These are phyloP conservation scores for Daldinia decipiens DNA, from an alignment of 495 filamentous ascomycete species.

Conservation along the genomic window DNA sequence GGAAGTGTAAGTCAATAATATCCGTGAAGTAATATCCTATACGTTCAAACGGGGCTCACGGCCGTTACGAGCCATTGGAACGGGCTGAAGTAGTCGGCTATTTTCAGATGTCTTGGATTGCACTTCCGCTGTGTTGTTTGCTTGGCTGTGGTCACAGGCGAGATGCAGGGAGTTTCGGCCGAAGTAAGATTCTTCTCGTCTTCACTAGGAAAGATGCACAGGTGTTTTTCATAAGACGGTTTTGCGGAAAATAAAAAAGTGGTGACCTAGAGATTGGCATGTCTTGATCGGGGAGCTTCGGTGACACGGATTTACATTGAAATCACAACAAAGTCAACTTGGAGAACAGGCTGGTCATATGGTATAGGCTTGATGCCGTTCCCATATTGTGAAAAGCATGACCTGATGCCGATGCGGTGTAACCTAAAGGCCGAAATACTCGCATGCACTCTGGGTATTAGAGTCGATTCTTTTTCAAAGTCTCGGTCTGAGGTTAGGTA, in stretches of 20 bases:
- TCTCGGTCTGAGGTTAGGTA: constrained; percentile 22
- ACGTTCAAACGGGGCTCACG: constrained; percentile 6
- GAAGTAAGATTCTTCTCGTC: constrained; percentile 22
- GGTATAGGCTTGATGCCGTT: constrained; percentile 8
- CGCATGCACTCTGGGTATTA: constrained; percentile 16
- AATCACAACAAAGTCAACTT: constrained; percentile 18
- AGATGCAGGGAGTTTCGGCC: constrained; percentile 40
- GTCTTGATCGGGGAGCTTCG: constrained; percentile 22
- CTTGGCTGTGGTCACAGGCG: constrained; percentile 33
- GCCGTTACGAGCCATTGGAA: constrained; percentile 28
- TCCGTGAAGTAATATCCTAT: neutral
- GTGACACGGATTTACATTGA: constrained; percentile 22
- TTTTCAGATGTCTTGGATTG: constrained; percentile 37
- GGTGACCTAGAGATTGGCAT: constrained; percentile 18
- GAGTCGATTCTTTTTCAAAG: constrained; percentile 8
- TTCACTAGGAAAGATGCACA: constrained; percentile 4
- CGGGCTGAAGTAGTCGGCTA: constrained; percentile 31
- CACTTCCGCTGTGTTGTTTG: constrained; percentile 22
- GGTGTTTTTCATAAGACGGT: constrained; percentile 13
- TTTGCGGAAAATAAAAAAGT: constrained; percentile 21
- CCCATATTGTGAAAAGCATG: constrained; percentile 26
- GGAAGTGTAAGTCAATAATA: neutral
- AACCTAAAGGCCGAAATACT: constrained; percentile 9
- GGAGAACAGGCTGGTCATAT: constrained; percentile 3
- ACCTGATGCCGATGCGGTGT: constrained; percentile 32